Evolutionary conservation across 805 yeast genomes (phyloP).

Genomic region (Barnettozyma populi): DNA sequence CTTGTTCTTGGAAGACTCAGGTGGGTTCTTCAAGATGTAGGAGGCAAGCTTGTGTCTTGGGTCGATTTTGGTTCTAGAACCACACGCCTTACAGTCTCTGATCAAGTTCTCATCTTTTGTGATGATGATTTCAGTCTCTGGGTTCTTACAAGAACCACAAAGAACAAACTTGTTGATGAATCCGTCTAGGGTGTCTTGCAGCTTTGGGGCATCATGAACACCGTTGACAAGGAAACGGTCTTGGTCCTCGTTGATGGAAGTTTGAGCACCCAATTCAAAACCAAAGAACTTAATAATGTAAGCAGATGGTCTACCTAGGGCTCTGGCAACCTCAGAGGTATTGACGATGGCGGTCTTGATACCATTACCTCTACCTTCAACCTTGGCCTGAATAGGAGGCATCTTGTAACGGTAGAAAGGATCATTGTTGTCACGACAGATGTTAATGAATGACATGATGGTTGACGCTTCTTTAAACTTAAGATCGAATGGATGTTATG

Average conservation of each 20-base stretch:
- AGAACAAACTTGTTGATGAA: slow-evolving; percentile 89
- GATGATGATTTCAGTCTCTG: slow-evolving; percentile 89
- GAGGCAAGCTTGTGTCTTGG: slow-evolving; percentile 83
- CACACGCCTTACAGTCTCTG: slow-evolving; percentile 98
- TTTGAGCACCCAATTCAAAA: slow-evolving; percentile 95
- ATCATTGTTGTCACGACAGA: slow-evolving; percentile 94
- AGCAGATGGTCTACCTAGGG: slow-evolving; percentile 87
- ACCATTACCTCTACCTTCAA: slow-evolving; percentile 99
- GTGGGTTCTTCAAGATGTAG: slow-evolving; percentile 86
- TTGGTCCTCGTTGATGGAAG: slow-evolving; percentile 67
- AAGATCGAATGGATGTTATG: slow-evolving; percentile 6
- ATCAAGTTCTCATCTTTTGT: slow-evolving; percentile 69
- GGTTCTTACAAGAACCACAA: slow-evolving; percentile 93
- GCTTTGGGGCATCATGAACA: slow-evolving; percentile 81
- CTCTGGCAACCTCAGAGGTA: slow-evolving; percentile 88
- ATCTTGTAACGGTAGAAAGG: slow-evolving; percentile 99
- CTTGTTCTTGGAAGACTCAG: slow-evolving; percentile 53
- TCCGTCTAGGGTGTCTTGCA: slow-evolving; percentile 92
- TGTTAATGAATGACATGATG: slow-evolving; percentile 81
- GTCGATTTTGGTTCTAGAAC: slow-evolving; percentile 79
- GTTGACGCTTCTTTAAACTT: background rate
- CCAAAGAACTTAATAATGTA: slow-evolving; percentile 94
- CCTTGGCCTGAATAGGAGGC: slow-evolving; percentile 97
- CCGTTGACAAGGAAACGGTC: slow-evolving; percentile 94
- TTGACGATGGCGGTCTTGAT: slow-evolving; percentile 92